Evolutionary conservation across 225 moss, liverwort and hornwort species (phyloP), one percentile per base, ranked within the genome.

Genomic region (Asterella californica): DNA sequence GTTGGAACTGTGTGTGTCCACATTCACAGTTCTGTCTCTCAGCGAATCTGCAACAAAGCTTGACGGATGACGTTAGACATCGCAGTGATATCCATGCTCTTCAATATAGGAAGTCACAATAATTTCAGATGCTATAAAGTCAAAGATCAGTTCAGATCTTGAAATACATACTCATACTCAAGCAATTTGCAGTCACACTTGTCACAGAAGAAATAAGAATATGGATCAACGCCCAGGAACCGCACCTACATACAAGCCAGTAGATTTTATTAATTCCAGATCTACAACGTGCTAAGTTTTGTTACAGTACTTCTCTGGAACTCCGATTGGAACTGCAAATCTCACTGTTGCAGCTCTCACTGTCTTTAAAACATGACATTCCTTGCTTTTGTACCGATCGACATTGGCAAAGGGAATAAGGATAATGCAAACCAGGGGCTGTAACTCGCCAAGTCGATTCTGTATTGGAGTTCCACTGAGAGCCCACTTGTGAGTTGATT

Each of bases 381-480:
- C n/a, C 53, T 53, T 53, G 2, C 10, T 53, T 12, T 1, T n/a
- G n/a, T n/a, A n/a, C n/a, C n/a, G n/a, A 42, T 42, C 42, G 42
- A 42, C 42, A 42, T 42, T 2, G 10, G 12, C 14, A 17, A 37
- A 72, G 27, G 12, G 47, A 32, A 70, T 57, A 22, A 61, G 25
- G 75, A 37, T 63, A 33, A 42, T 42, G 42, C 87, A 48, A 22
- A 91, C 91, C 83, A 91, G 81, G 24, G 91, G 88, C 54, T 91
- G 89, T 21, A 91, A 70, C 79, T 91, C 91, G 47, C 89, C 89
- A 59, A 91, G 89, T 27, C 89, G 88, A 69, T 91, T 91, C 64
- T 91, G 91, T 81, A 91, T 72, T 7, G 91, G 91, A 67, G 89
- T 91, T n/a, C 91, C 91, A 82, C 89, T 89, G 42, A 91, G 86